Conservation (phyloP, 768 basidiomycete species). For the Hortiboletus flavorubellus region DNA sequence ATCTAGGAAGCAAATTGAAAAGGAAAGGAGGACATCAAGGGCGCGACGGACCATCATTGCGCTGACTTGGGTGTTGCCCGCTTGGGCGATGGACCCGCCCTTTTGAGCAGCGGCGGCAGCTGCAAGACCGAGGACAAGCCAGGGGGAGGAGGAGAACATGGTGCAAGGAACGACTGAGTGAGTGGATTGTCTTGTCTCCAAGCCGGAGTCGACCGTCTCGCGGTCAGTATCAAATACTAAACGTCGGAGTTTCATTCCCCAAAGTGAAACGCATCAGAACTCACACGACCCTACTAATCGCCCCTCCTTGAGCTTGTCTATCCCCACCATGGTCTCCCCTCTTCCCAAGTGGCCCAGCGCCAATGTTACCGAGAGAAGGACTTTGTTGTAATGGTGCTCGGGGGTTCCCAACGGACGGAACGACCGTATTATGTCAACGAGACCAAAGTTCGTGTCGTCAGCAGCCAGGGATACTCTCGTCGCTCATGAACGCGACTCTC, state of each 20-base stretch:
- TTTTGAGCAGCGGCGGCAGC: slow-evolving; percentile 26
- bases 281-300: neutral
- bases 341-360: slow-evolving; percentile 81
- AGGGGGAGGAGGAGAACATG: slow-evolving; percentile 34
- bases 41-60: slow-evolving; percentile 50
- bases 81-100: slow-evolving; percentile 23
- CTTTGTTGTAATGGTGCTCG: slow-evolving; percentile 93
- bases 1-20: slow-evolving; percentile 41
- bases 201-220: neutral
- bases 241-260: too few species aligned
- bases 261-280: too few species aligned
- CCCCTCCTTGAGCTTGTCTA: too few species aligned
- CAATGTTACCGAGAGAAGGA: slow-evolving; percentile 81
- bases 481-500: neutral
- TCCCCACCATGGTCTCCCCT: slow-evolving; percentile 58
- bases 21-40: neutral
- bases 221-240: neutral
- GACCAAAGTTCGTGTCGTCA: slow-evolving; percentile 66
- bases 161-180: slow-evolving; percentile 12
- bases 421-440: slow-evolving; percentile 95
- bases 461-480: neutral
- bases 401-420: slow-evolving; percentile 93
- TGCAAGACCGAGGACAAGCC: slow-evolving; percentile 47
- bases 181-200: slow-evolving; percentile 9
- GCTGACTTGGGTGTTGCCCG: slow-evolving; percentile 40